Evolutionary conservation across 2,329 filamentous ascomycete genomes (phyloP), one percentile per base, ranked within the genome.

Genomic region (Bimuria novae-zelandiae): DNA sequence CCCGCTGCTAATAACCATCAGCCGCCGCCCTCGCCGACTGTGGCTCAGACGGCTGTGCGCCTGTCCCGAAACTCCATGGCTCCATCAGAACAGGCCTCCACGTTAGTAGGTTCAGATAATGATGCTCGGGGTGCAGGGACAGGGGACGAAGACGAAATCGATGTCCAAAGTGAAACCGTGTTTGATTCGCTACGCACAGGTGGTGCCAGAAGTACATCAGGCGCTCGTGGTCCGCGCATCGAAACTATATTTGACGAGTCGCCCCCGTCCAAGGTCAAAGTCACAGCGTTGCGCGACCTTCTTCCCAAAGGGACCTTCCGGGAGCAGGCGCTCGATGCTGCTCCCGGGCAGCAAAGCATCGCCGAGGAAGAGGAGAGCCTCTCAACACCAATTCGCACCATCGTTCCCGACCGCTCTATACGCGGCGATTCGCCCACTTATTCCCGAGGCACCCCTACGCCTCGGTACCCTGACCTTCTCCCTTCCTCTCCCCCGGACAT

Each of bases 241-340:
- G 89, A 92, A 66, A 89, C 85, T 21, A 89, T 92, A 79, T 92
- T 92, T 71, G 89, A 92, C 73, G 89, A 92, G 63, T 90, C 88
- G 12, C 88, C 87, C 30, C 65, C 72, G 40, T 72, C 69, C 41
- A 76, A 77, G 57, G 65, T 73, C 55, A 79, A 75, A 61, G 62
- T 78, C 46, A 69, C 75, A 48, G 73, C 75, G 50, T 69, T 83
- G 40, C 75, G 77, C 52, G 78, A 82, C 59, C 71, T 82, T 16
- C 71, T 81, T 7, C 77, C 76, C 25, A 74, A 77, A 47, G 77
- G 77, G 19, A 73, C 77, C 27, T 77, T 80, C 54, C 65, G 69
- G 17, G 72, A 73, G 42, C 66, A 69, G 27, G 65, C 68, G 40
- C 54, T 64, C 25, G 64, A 69, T 64, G 63, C 61, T 61, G 63